Base-by-base conservation (phyloP, 768 basidiomycete species). In the Sutorius australiensis region DNA sequence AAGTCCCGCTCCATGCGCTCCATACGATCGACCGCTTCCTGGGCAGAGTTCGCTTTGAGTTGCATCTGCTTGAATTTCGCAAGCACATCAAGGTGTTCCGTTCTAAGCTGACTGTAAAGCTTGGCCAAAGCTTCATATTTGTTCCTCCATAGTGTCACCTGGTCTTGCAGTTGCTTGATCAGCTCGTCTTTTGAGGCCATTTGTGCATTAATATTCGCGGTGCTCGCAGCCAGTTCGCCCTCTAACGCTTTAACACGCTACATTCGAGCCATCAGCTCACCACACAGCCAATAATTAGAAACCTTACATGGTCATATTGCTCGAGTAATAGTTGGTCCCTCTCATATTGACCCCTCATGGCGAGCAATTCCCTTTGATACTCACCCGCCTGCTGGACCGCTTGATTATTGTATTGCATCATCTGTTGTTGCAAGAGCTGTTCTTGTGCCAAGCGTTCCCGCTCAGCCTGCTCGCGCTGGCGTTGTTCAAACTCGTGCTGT, bases 41-140 rank as follows among this genome's bases (percentile, higher is more conserved):
- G 95, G 0, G 97, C 95, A 33, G 95, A 97, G 66, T 95, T 97
- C 16, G 97, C 97, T 69, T 97, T 98, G 56, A 98, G 80, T 67
- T 98, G 95, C 81, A 98, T 82, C 60, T 90, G 87, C 76, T 98
- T 99, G 80, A 90, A 95, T 73, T 95, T 98, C 58, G 88, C 82
- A 48, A 99, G 82, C 84, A 98, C 90, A 56, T 99, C 97, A 40
- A 99, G 78, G 72, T 99, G 97, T 67, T 98, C 97, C 30, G 92
- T 89, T 49, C 97, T 89, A 10, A 99, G 83, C 68, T 98, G 97
- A 62, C 94, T 98, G 77, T 99, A 99, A 9, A 99, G 81, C 71
- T 98, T 99, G 40, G 97, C 97, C 53, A 99, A 78, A 0, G 95
- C 92, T 68, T 99, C 97, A 70, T 99, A 99, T 72, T 99, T 99